Base-by-base conservation (phyloP, 2,329 filamentous ascomycete species). In the Trichocomaceae sp. region DNA sequence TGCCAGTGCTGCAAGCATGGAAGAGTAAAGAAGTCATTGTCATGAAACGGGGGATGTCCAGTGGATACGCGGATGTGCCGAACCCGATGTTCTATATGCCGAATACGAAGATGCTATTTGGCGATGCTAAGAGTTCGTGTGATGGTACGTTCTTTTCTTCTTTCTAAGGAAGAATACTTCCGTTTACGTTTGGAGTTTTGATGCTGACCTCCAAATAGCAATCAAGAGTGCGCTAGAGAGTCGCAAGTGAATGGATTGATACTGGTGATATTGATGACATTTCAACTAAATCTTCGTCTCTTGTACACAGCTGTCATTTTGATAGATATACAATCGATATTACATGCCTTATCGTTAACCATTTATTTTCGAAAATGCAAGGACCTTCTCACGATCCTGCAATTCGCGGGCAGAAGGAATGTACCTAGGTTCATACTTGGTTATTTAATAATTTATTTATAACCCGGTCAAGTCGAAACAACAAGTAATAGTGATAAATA, bases 1-100 rank as follows among this genome's bases (percentile, higher is more conserved):
- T 96, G 90, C 90, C 90, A 0, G 90, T 96, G 20, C 75, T 95
- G 62, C 88, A 95, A 60, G 90, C 88, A 5, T 95, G 90, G 88
- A 95, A 95, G 83, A 90, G 87, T 65, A 95, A 95, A 77, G 85
- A 92, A 66, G 88, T 93, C 1, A 82, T 96, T 52, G 87, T 96
- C 10, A 95, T 96, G 90, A 96, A 96, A 80, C 79, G 90, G 57
- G 86, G 90, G 50, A 85, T 95, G 86, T 86, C 87, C 5, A 91
- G 87, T 67, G 90, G 90, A 58, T 95, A 95, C 70, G 87, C 90
- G 19, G 90, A 96, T 72, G 88, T 96, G 9, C 87, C 87, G 10
- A 96, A 96, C 67, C 90, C 90, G 1, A 91, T 96, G 88, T 93
- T 95, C 72, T 93, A 85, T 72, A 92, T 91, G 87, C 86, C 87